Conservation (phyloP, 306 rosid species). For the Glycine latifolia region DNA sequence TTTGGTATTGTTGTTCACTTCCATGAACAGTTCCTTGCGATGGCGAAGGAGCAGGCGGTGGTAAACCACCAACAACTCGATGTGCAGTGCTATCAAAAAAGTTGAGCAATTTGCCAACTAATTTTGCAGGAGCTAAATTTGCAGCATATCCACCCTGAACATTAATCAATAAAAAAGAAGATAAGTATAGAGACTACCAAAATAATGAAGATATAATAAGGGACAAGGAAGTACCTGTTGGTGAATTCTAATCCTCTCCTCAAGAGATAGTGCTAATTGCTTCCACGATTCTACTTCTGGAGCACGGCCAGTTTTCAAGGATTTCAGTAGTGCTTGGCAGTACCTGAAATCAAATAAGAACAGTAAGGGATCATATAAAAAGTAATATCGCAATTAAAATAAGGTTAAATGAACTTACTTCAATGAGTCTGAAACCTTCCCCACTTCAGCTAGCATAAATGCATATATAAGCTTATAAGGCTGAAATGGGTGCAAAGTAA, state of each 20-base stretch:
- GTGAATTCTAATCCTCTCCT: slow-evolving; percentile 87
- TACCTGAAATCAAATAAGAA: slow-evolving; percentile 61
- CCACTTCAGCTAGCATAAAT: slow-evolving; percentile 93
- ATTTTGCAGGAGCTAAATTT: slow-evolving; percentile 78
- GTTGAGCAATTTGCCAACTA: slow-evolving; percentile 84
- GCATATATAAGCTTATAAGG: slow-evolving; percentile 96
- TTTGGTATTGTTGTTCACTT: slow-evolving; percentile 66
- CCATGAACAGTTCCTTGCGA: slow-evolving; percentile 62
- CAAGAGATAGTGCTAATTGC: slow-evolving; percentile 78
- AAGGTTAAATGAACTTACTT: slow-evolving; percentile 66
- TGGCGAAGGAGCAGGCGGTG: slow-evolving; percentile 80
- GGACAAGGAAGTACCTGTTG: slow-evolving; percentile 70
- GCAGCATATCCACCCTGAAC: slow-evolving; percentile 86
- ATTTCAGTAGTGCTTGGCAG: slow-evolving; percentile 83
- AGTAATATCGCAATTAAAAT: slow-evolving; percentile 37
- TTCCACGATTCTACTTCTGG: slow-evolving; percentile 93
- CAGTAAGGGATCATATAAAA: slow-evolving; percentile 35
- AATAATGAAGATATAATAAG: slow-evolving; percentile 17
- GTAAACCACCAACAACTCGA: slow-evolving; percentile 92
- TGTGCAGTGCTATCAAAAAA: slow-evolving; percentile 92
- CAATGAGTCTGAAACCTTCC: slow-evolving; percentile 88
- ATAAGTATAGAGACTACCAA: neutral
- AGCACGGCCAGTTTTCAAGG: slow-evolving; percentile 85
- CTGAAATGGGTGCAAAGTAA: slow-evolving; percentile 79
- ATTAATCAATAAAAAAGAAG: slow-evolving; percentile 41